Percentiles rank a stretch among this genome's conserved stretches.
These are phyloP conservation scores for Fusarium solani-melongenae DNA, from an alignment of 2,329 filamentous ascomycete genomes.

Conservation along the genomic window DNA sequence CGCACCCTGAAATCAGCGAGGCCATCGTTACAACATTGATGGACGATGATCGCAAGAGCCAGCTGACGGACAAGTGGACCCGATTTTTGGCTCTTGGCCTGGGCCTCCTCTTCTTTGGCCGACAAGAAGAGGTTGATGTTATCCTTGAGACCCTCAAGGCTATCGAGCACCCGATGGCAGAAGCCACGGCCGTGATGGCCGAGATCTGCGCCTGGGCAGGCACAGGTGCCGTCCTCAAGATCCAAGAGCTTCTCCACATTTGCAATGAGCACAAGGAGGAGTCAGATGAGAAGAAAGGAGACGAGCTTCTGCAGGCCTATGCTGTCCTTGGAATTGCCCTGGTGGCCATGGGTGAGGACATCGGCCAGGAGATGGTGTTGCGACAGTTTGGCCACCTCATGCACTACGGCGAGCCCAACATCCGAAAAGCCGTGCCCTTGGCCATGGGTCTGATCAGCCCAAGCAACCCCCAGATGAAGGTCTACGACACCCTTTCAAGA, in stretches of 20 bases:
- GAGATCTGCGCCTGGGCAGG: constrained; percentile 99
- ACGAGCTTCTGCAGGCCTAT: constrained; percentile 95
- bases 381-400: constrained; percentile 98
- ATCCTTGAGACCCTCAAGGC: constrained; percentile 96
- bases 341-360: constrained; percentile 97
- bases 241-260: constrained; percentile 96
- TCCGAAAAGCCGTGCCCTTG: constrained; percentile 92
- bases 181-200: constrained; percentile 92
- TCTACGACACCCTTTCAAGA: constrained; percentile 96
- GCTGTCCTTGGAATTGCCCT: constrained; percentile 93
- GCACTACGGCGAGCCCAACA: constrained; percentile 98
- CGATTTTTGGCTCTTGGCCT: constrained; percentile 95
- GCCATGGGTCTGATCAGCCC: constrained; percentile 97
- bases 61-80: constrained; percentile 98
- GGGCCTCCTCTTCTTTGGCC: constrained; percentile 93
- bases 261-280: constrained; percentile 98
- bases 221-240: constrained; percentile 95
- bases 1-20: constrained; percentile 89
- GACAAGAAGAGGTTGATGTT: constrained; percentile 98
- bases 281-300: constrained; percentile 92
- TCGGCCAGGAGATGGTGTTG: constrained; percentile 98
- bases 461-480: constrained; percentile 99
- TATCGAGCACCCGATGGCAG: constrained; percentile 95
- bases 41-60: constrained; percentile 90
- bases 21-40: constrained; percentile 92